Evolutionary conservation across 1,284 basidiomycete species (phyloP), one percentile per base, ranked within the genome.

Genomic region (Puccinia sorghi): DNA sequence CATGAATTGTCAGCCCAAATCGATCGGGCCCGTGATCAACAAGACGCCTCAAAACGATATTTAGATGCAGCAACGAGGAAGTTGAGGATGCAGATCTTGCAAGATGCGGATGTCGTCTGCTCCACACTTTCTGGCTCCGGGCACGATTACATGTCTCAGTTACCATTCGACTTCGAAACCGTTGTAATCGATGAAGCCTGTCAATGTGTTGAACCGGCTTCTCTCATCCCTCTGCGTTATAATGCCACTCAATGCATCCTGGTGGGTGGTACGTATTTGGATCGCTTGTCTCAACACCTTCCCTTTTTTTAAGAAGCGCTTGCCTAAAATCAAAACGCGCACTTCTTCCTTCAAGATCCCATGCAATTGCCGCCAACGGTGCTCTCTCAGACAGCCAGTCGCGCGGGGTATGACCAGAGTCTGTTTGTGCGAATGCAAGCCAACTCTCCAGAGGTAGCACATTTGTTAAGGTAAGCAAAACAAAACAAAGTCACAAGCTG

Each of bases 141-240:
- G 1, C 93, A 97, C 82, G 94, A 97, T 56, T 89, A 89, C 74
- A 87, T 99, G 69, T 90, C 92, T 78, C 87, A 89, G 17, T 82
- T 86, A 3, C 82, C 84, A 6, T 90, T 93, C 82, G 92, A 94
- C 74, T 98, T 98, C 83, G 94, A 97, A 82, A 93, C 97, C 84
- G 90, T 99, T 81, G 91, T 99, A 83, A 97, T 99, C 81, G 97
- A 99, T 83, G 97, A 99, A 85, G 97, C 97, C 0, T 96, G 96
- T 0, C 97, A 99, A 85, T 92, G 95, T 4, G 92, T 98, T 66
- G 97, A 99, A 85, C 87, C 98, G 78, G 95, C 93, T 83, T 93
- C 94, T n/a, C 86, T 99, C 79, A 99, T 99, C 80, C 97, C 97
- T 52, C 87, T 99, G 79, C 95, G 93, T 83, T 99, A 95, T 85